Conservation (phyloP, 192 early-diverging fungal species). For the Coemansia sp. region DNA sequence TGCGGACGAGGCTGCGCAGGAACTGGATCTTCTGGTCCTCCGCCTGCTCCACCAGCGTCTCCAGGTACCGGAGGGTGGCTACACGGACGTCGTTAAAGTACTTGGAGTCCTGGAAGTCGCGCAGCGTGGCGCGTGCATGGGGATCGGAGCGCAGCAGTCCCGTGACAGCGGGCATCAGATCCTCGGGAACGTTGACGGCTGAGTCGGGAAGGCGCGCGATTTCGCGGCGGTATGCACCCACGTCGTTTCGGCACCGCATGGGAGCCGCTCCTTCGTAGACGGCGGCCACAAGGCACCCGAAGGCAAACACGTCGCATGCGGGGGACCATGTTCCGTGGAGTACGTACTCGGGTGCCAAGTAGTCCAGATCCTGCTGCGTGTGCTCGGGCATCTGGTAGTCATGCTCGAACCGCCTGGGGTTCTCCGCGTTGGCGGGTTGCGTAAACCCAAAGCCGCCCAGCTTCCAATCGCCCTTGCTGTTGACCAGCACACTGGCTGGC, state of each 20-base stretch:
- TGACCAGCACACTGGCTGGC: slow-evolving; percentile 73
- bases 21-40: slow-evolving; percentile 76
- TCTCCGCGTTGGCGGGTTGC: not conserved
- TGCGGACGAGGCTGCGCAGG: slow-evolving; percentile 69
- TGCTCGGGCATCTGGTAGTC: slow-evolving; percentile 60
- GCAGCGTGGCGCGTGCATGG: slow-evolving; percentile 57
- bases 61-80: slow-evolving; percentile 76
- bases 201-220: slow-evolving; percentile 44
- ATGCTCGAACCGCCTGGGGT: slow-evolving; percentile 46
- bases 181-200: slow-evolving; percentile 55
- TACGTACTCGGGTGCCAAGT: slow-evolving; percentile 68
- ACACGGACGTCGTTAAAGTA: slow-evolving; percentile 81
- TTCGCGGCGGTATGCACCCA: slow-evolving; percentile 63
- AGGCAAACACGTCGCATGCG: slow-evolving; percentile 73
- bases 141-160: slow-evolving; percentile 59
- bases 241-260: slow-evolving; percentile 62
- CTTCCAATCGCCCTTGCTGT: slow-evolving; percentile 81
- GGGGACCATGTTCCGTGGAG: slow-evolving; percentile 57
- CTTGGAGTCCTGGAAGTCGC: slow-evolving; percentile 63
- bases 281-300: slow-evolving; percentile 76
- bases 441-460: slow-evolving; percentile 74
- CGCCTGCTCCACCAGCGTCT: slow-evolving; percentile 75
- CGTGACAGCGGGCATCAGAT: slow-evolving; percentile 53
- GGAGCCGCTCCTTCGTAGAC: slow-evolving; percentile 66
- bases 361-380: slow-evolving; percentile 62